These are phyloP conservation scores for Paramecium sexaurelia DNA, from an alignment of 73 alveolate species.

Conservation along the genomic window DNA sequence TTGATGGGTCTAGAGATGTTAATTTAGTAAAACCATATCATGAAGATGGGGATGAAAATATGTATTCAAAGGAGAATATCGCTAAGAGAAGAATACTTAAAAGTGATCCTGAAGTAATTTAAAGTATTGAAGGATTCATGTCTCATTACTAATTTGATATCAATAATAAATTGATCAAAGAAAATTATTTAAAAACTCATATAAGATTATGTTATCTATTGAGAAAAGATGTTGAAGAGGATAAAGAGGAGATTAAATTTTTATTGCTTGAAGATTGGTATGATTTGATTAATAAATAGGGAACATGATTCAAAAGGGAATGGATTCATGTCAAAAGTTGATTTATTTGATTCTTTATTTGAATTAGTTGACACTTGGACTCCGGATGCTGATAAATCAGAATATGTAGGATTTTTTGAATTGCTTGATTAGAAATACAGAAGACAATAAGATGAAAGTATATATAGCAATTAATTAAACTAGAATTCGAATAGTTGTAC, in stretches of 20 bases:
- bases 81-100: slow-evolving; percentile 58
- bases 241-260: slow-evolving; percentile 51
- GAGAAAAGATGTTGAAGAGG: slow-evolving; percentile 64
- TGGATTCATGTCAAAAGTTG: slow-evolving; percentile 72
- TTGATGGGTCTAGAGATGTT: slow-evolving; percentile 61
- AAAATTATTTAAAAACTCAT: slow-evolving; percentile 58
- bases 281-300: background rate
- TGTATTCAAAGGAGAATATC: slow-evolving; percentile 63
- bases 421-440: slow-evolving; percentile 50
- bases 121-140: slow-evolving; percentile 31
- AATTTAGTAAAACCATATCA: slow-evolving; percentile 51
- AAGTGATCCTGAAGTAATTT: slow-evolving; percentile 57
- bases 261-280: slow-evolving; percentile 52
- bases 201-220: slow-evolving; percentile 53
- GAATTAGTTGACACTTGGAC: slow-evolving; percentile 89
- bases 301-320: slow-evolving; percentile 73
- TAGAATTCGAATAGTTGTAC: slow-evolving; percentile 40
- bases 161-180: slow-evolving; percentile 51
- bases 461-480: background rate
- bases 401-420: slow-evolving; percentile 78
- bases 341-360: slow-evolving; percentile 78
- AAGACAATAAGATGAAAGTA: slow-evolving; percentile 47
- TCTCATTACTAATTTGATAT: background rate
- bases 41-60: slow-evolving; percentile 66
- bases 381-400: slow-evolving; percentile 81